These are phyloP conservation scores for Neodidymelliopsis sp. DNA, from an alignment of 2,329 filamentous ascomycete species.

Conservation along the genomic window DNA sequence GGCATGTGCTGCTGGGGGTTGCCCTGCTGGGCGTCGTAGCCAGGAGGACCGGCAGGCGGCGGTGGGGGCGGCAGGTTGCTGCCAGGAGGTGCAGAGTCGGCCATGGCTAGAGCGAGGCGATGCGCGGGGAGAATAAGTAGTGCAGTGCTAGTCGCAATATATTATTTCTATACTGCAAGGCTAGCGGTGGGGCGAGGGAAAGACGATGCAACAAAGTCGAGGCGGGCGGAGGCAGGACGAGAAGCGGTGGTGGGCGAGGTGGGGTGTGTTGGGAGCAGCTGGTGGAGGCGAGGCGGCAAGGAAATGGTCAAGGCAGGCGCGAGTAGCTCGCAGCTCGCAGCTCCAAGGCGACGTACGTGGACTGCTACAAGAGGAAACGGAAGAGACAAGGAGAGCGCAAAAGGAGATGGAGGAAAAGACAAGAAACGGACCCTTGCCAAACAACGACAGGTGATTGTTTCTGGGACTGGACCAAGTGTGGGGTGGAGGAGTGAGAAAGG, in stretches of 20 bases:
- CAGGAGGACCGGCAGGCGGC: conserved; percentile 74
- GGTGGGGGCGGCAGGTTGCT: conserved; percentile 74
- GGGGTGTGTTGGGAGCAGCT: conserved; percentile 25
- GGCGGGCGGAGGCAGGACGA: conserved; percentile 18
- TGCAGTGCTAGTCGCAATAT: conserved; percentile 2
- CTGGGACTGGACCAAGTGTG: conserved; percentile 40
- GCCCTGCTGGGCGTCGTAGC: conserved; percentile 70
- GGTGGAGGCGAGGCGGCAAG: conserved; percentile 39
- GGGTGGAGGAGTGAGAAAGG: conserved; percentile 43
- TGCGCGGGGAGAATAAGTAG: conserved; percentile 15
- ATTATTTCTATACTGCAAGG: conserved; percentile 7
- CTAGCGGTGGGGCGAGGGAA: conserved; percentile 4
- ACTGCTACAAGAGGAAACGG: conserved; percentile 38
- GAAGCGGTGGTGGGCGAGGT: conserved; percentile 21
- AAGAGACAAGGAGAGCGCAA: conserved; percentile 47
- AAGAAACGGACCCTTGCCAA: conserved; percentile 46
- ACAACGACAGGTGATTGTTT: conserved; percentile 29
- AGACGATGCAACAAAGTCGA: conserved; percentile 19
- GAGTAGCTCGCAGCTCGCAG: too few species aligned
- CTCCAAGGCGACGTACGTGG: conserved; percentile 31
- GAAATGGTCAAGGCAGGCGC: conserved; percentile 39
- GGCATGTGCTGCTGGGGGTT: conserved; percentile 77
- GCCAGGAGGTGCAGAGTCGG: conserved; percentile 71
- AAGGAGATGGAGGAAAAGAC: conserved; percentile 48
- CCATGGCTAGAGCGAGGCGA: conserved; percentile 64